Base-by-base conservation (phyloP, 805 yeast genomes). In the Zygosaccharomyces gambellarensis region DNA sequence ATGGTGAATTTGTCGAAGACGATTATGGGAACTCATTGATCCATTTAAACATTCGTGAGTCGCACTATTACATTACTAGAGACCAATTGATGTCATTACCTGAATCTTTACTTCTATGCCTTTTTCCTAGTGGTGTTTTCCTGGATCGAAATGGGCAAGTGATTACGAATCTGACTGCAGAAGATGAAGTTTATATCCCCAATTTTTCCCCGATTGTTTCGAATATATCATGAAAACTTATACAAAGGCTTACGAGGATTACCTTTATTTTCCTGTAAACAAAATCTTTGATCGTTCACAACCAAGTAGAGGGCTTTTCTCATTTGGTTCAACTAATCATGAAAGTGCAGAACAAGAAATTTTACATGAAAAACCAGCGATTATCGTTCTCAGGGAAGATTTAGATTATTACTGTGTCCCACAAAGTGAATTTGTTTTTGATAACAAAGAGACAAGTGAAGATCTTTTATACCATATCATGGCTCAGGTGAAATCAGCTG, bases 371-470 rank as follows among this genome's bases (percentile, higher is more conserved):
- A 86, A 88, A 57, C 99, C 98, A 0, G 85, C 96, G 0, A 83
- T 94, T 39, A 89, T 94, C 48, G 97, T 92, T 3, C 74, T 94
- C 47, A 76, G 97, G 54, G 99, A 94, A 66, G 99, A 94, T 68
- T 75, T 94, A 57, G 99, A 94, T 64, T 94, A 80, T 69, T 94
- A 90, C 67, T 87, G 95, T 54, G 83, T 94, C 14, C 95, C 97
- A 2, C 64, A 61, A 45, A 53, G 54, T 25, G 50, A 56, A 29
- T 58, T 62, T 29, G 46, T 54, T 31, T 65, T 90, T 88, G 39
- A 69, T 1, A 69, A 82, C 34, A 66, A 73, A 43, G 71, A 72
- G 21, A 82, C 80, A 40, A 65, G 62, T 31, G 64, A 63, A 30
- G 68, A 61, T 36, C 52, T 67, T 29, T 55, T 64, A 53, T 67